These are phyloP conservation scores for Chondrostereum purpureum DNA, from an alignment of 1,284 basidiomycete species.

Conservation along the genomic window DNA sequence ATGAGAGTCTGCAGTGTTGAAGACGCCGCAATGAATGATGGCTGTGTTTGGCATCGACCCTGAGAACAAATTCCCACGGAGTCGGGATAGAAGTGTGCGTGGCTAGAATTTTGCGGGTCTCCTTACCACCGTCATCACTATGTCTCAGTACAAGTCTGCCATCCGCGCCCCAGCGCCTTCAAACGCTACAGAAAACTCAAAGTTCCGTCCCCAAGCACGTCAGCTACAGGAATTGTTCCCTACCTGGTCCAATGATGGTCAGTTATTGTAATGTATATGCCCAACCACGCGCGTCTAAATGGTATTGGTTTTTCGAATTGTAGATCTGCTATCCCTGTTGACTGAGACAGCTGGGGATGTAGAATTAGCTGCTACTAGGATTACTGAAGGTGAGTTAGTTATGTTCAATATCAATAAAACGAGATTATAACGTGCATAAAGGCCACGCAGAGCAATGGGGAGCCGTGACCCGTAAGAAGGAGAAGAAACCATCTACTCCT, in stretches of 20 bases:
- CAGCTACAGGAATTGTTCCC: constrained; percentile 78
- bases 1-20: too few relatives aligned
- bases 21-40: too few relatives aligned
- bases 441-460: constrained; percentile 82
- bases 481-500: constrained; percentile 52
- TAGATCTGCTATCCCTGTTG: constrained; percentile 74
- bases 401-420: neutral
- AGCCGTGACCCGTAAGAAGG: constrained; percentile 82
- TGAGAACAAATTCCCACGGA: neutral
- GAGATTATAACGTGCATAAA: constrained; percentile 23
- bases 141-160: constrained; percentile 51
- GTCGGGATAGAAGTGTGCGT: neutral
- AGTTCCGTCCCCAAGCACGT: constrained; percentile 45
- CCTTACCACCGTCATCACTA: constrained; percentile 22
- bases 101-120: neutral
- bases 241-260: constrained; percentile 71
- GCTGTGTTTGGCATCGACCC: neutral
- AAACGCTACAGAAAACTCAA: constrained; percentile 28
- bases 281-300: constrained; percentile 13
- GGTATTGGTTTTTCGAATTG: constrained; percentile 4
- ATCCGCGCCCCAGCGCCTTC: constrained; percentile 32
- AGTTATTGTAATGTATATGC: too few relatives aligned
- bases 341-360: constrained; percentile 70
- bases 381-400: constrained; percentile 77
- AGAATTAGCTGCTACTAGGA: constrained; percentile 67